Base-by-base conservation (phyloP, 2,329 filamentous ascomycete species). In the Talaromyces atroroseus region DNA sequence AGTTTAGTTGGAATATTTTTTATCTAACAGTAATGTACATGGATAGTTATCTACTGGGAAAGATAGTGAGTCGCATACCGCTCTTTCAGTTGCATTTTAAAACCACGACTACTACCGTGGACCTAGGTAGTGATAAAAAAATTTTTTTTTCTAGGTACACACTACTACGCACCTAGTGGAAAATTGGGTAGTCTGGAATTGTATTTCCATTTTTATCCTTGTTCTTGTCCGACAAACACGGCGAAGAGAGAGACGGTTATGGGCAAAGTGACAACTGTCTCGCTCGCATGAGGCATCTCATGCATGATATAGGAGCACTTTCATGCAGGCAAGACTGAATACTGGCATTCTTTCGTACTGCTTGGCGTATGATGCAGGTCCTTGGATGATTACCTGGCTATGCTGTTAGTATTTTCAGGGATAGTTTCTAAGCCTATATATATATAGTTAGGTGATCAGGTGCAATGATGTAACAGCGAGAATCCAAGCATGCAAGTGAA, bases 271-370 rank as follows among this genome's bases (percentile, higher is more conserved):
- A 42, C 38, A 42, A 42, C 38, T 42, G 38, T 42, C 38, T 20
- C 26, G 40, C 38, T 20, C 26, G 40, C 50, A 52, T 52, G 40
- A 52, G 26, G 42, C 50, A 46, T 52, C 50, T 45, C 40, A 52
- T 52, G 50, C 50, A 46, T 46, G 38, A 42, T 3, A 42, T 40
- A 40, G 8, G n/a, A 40, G 14, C 38, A 20, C 38, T 18, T 42
- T n/a, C 38, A 42, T 42, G 38, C 38, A 20, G 38, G 38, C 16
- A 18, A 16, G 2, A 18, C 36, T 10, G 32, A 8, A 11, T n/a
- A 18, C 7, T 20, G n/a, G 12, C 38, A 20, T 20, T 8, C 3
- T 42, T 42, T 42, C 32, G 29, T 36, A 40, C 36, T 40, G 36
- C n/a, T 18, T 18, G 6, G 10, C n/a, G 20, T 40, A 6, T 8